These are phyloP conservation scores for Brasilioporus rufonigricans DNA, from an alignment of 768 basidiomycete genomes.

Conservation along the genomic window DNA sequence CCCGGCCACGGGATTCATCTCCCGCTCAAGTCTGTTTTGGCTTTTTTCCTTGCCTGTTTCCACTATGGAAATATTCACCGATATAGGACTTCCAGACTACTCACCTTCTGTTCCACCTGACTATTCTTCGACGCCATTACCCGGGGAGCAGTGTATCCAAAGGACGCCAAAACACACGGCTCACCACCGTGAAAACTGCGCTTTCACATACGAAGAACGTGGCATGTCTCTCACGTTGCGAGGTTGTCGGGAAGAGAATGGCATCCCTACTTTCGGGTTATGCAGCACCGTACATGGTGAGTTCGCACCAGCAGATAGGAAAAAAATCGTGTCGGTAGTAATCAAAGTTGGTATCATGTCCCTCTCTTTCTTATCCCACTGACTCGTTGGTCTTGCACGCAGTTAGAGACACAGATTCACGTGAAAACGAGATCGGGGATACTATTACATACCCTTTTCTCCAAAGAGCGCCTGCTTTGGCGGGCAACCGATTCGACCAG, in stretches of 20 bases:
- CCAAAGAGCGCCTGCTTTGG: constrained; percentile 27
- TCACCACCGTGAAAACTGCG: constrained; percentile 14
- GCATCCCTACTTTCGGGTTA: constrained; percentile 29
- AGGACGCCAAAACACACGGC: constrained; percentile 35
- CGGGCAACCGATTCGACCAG: constrained; percentile 7
- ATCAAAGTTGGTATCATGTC: constrained; percentile 23
- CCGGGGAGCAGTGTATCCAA: constrained; percentile 53
- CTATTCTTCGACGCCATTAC: constrained; percentile 55
- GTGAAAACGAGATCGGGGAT: constrained; percentile 13
- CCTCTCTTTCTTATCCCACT: neutral
- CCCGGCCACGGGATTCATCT: neutral
- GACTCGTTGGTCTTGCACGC: neutral
- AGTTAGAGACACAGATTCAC: constrained; percentile 27
- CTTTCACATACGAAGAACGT: constrained; percentile 32
- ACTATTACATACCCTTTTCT: constrained; percentile 17
- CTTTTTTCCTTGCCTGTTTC: constrained; percentile 1
- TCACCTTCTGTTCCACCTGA: constrained; percentile 52
- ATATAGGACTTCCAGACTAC: constrained; percentile 45
- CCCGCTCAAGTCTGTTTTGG: neutral
- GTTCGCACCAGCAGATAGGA: constrained; percentile 26
- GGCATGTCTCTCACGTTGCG: constrained; percentile 30
- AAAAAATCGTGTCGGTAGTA: constrained; percentile 25
- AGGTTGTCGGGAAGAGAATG: constrained; percentile 31
- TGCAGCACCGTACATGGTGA: constrained; percentile 30
- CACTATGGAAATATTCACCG: constrained; percentile 13